Percentiles rank a stretch among this genome's conserved stretches.
phyloP scores from a whole-genome alignment of 2,329 filamentous ascomycete genomes.

The Diplodia intermedia region DNA sequence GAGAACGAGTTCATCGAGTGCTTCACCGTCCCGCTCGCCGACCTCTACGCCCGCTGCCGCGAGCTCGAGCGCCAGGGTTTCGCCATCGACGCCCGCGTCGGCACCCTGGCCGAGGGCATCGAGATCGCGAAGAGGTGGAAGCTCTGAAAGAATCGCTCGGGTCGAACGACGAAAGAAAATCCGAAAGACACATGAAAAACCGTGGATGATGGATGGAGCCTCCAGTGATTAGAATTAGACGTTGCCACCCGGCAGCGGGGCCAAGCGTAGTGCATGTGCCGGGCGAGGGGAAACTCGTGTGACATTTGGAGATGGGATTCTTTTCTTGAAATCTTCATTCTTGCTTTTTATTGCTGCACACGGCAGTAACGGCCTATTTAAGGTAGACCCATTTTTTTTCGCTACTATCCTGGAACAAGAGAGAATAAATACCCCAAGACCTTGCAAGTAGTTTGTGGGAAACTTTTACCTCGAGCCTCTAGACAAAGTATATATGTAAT shows the following conservation, averaged over 20 bases:
- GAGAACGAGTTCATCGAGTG: constrained; percentile 85
- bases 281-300: background rate
- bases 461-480: constrained; percentile 9
- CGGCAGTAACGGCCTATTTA: background rate
- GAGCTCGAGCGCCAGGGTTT: constrained; percentile 72
- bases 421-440: constrained; percentile 7
- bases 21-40: constrained; percentile 70
- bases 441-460: too few species aligned
- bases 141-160: constrained; percentile 34
- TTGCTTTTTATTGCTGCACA: background rate
- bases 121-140: constrained; percentile 68
- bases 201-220: background rate
- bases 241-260: background rate
- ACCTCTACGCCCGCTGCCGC: constrained; percentile 71
- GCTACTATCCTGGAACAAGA: background rate
- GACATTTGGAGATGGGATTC: background rate
- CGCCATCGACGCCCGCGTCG: constrained; percentile 80
- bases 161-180: background rate
- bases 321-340: background rate
- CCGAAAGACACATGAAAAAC: background rate
- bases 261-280: background rate
- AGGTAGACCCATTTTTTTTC: background rate
- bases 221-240: constrained; percentile 1
- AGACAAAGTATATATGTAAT: background rate
- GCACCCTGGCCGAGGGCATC: constrained; percentile 78